Evolutionary conservation across 2,329 filamentous ascomycete genomes (phyloP), one percentile per base, ranked within the genome.

Genomic region (Talaromyces pinophilus): DNA sequence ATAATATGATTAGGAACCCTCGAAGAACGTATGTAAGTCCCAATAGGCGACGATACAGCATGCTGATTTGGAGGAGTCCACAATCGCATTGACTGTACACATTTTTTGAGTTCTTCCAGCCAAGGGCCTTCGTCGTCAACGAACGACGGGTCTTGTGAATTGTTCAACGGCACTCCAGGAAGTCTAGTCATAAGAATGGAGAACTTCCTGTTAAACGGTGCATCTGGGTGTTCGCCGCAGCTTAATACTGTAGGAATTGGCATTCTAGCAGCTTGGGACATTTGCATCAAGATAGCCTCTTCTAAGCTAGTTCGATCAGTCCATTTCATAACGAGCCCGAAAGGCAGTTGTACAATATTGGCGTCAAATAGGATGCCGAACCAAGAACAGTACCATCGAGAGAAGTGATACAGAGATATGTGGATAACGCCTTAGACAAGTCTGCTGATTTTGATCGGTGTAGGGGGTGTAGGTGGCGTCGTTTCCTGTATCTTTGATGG

Each of bases 131-230:
- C 73, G 5, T 67, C 65, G 42, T 78, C 70, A 19, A 70, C 50
- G 10, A 70, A 67, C 42, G 80, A 69, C 19, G 25, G 44, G 62
- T 78, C 70, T 19, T 66, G 69, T 2, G 69, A 70, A 61, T 78
- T 75, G 19, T 70, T 72, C 30, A 80, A 68, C 11, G 8, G n/a
- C 72, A 70, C 63, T 5, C 79, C 77, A 19, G 76, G 78, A 59
- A 80, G 65, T 30, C 78, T 73, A n/a, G 78, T 81, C 78, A 82
- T 81, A 28, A 80, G 62, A 46, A 79, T 79, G n/a, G 78, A 79
- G 59, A 79, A 64, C 13, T 60, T 68, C 33, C 71, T 61, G 33
- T 71, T 70, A 11, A 19, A 52, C 2, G 66, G 65, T 6, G 25
- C 52, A 54, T 67, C 33, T 5, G 69, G 71, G 59, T 80, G 75